Evolutionary conservation across 345 rosid genomes (phyloP).

Genomic region (Ceriops tagal): DNA sequence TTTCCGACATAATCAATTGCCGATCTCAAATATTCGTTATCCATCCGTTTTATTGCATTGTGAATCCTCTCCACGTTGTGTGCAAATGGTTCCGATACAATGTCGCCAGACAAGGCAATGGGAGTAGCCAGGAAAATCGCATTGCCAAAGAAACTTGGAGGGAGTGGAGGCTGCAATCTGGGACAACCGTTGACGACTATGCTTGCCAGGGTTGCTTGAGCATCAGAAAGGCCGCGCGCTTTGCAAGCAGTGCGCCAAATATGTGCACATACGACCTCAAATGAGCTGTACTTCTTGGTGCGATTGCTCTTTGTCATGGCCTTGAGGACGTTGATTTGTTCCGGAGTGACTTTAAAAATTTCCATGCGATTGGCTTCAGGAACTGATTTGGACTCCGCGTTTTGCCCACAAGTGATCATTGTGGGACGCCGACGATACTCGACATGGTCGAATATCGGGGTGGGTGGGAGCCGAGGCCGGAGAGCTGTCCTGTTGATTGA

Average conservation of each 20-base stretch:
- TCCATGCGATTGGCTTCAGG: background rate
- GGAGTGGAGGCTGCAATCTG: conserved; percentile 9
- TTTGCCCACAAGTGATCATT: background rate
- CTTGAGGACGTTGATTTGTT: background rate
- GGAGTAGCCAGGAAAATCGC: background rate
- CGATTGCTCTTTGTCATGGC: background rate
- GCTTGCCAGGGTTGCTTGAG: conserved; percentile 5
- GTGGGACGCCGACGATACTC: background rate
- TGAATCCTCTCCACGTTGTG: background rate
- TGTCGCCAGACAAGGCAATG: conserved; percentile 2
- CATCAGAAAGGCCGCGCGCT: conserved; percentile 5
- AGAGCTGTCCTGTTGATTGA: conserved; percentile 9
- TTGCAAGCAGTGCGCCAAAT: conserved; percentile 17
- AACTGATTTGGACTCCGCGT: background rate
- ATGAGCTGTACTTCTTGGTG: background rate
- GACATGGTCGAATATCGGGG: background rate
- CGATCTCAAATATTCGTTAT: conserved; percentile 18
- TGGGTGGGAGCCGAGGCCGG: background rate
- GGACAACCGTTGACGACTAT: background rate
- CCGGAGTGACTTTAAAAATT: background rate
- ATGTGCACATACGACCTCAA: conserved; percentile 6
- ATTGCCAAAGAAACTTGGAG: background rate
- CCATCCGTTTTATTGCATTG: conserved; percentile 9
- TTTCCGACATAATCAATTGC: conserved; percentile 14
- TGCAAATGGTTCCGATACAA: background rate